A percentile compares a stretch with the other conserved stretches of the same genome.
phyloP scores from a whole-genome alignment of 2,329 filamentous ascomycete species.

The Epichloe typhina region DNA sequence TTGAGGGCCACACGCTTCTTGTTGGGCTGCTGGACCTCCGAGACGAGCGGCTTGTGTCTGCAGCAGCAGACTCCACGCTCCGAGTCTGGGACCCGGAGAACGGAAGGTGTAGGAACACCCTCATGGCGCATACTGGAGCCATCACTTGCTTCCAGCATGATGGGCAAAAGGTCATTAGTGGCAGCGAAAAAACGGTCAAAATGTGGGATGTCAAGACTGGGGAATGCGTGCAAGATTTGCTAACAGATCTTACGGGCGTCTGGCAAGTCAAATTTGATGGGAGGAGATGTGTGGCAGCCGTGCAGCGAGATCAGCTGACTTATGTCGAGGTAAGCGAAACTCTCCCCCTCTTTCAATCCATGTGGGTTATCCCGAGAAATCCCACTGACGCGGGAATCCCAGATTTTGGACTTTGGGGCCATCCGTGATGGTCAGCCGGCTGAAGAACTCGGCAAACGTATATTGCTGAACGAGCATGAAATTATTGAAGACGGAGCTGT shows the following conservation, averaged over 20 bases:
- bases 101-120: conserved; percentile 76
- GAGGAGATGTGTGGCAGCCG: conserved; percentile 85
- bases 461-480: conserved; percentile 46
- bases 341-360: no score
- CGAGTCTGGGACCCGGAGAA: conserved; percentile 95
- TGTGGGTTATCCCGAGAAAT: background rate
- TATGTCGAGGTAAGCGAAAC: conserved; percentile 73
- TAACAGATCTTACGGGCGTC: conserved; percentile 89
- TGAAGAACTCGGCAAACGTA: conserved; percentile 66
- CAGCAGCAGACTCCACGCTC: conserved; percentile 87
- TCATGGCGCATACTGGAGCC: conserved; percentile 89
- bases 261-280: conserved; percentile 99
- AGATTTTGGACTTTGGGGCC: conserved; percentile 97
- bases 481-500: conserved; percentile 32
- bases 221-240: conserved; percentile 80
- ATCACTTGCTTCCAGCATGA: conserved; percentile 99
- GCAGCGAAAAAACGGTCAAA: conserved; percentile 89
- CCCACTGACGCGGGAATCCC: background rate
- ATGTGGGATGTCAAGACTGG: conserved; percentile 96
- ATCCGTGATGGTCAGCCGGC: conserved; percentile 73
- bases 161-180: conserved; percentile 89
- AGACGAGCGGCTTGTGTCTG: conserved; percentile 82
- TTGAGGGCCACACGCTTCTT: conserved; percentile 85
- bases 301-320: conserved; percentile 82
- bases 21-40: conserved; percentile 85